These are phyloP conservation scores for Aspergillus pseudonomiae DNA, from an alignment of 2,329 filamentous ascomycete species.

Conservation along the genomic window DNA sequence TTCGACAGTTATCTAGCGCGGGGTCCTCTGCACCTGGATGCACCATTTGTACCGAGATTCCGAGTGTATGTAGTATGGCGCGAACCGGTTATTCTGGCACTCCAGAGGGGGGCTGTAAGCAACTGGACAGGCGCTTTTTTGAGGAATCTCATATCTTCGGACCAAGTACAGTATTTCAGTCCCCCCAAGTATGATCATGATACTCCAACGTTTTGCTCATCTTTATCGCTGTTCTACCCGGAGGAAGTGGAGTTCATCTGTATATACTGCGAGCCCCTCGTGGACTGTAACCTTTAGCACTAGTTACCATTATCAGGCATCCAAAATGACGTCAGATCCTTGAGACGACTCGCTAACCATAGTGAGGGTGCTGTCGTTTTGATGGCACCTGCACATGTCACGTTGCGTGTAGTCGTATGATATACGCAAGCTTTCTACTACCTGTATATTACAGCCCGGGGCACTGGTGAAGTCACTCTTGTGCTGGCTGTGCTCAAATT, in stretches of 20 bases:
- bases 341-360: neutral
- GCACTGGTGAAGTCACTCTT: too few relatives aligned
- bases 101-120: neutral
- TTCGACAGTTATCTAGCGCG: neutral
- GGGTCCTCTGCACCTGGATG: neutral
- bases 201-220: neutral
- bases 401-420: neutral
- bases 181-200: neutral
- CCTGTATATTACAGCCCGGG: neutral
- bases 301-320: neutral
- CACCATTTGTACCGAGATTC: neutral
- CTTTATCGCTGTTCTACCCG: neutral
- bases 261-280: neutral
- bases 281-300: neutral
- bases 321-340: neutral
- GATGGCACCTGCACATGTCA: neutral
- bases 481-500: too few relatives aligned
- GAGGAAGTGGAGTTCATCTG: neutral
- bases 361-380: neutral
- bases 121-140: neutral
- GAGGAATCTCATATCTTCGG: neutral
- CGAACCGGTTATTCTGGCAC: neutral
- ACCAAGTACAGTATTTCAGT: neutral
- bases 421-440: neutral
- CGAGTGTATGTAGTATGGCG: neutral